A percentile compares a stretch with the other conserved stretches of the same genome.
Evolutionary conservation across 2,329 filamentous ascomycete species (phyloP).

Genomic region (Beauveria rudraprayagi): DNA sequence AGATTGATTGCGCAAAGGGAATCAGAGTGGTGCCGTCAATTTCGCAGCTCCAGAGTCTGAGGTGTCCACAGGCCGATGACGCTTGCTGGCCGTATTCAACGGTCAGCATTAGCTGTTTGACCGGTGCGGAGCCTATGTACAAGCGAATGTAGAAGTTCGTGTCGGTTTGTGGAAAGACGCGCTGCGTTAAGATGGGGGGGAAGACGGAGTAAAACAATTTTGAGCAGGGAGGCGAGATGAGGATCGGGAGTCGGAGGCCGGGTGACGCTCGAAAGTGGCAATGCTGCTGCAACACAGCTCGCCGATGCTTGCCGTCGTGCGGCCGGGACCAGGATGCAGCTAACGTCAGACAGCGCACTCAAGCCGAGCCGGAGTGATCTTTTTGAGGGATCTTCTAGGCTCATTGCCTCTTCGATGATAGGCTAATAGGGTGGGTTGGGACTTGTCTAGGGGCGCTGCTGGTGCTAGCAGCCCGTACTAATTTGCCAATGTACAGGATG

Average conservation of each 20-base stretch:
- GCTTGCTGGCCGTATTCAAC: background rate
- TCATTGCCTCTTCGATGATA: background rate
- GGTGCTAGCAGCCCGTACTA: background rate
- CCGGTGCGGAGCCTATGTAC: background rate
- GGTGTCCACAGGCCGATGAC: background rate
- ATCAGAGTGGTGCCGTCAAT: background rate
- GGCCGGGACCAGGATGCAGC: background rate
- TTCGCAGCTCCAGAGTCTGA: background rate
- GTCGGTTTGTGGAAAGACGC: background rate
- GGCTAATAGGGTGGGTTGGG: background rate
- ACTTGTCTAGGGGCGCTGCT: constrained; percentile 1
- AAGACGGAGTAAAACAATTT: background rate
- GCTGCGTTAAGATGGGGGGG: background rate
- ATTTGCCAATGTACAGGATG: background rate
- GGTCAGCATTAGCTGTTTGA: background rate
- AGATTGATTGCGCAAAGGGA: background rate
- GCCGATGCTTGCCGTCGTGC: constrained; percentile 8
- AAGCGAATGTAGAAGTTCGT: background rate
- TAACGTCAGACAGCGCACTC: background rate
- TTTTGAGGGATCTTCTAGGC: constrained; percentile 1
- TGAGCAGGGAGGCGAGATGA: constrained; percentile 2
- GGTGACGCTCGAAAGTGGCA: background rate
- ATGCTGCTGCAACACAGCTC: background rate
- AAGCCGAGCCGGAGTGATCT: constrained; percentile 1
- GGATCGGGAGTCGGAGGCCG: constrained; percentile 4